Base-by-base conservation (phyloP, 2,329 filamentous ascomycete species). In the Aspergillus cejpii region DNA sequence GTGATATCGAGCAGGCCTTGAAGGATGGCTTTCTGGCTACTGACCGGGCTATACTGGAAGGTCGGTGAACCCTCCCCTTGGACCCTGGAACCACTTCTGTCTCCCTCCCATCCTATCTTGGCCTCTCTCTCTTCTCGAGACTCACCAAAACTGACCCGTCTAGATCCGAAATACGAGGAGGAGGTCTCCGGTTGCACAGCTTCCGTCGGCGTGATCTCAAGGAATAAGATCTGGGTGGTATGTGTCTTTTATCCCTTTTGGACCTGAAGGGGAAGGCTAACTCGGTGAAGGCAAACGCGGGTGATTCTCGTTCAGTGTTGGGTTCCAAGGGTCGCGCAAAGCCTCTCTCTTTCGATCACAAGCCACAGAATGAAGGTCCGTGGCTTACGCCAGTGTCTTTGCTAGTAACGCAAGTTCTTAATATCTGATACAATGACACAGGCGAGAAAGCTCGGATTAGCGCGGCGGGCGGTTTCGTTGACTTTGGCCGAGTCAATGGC, bases 141-240 rank as follows among this genome's bases (percentile, higher is more conserved):
- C 42, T 24, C 6, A 21, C n/a, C 19, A 44, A 38, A 41, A 60
- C 53, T 52, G 44, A 53, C 47, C 39, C 36, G 37, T 37, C 21
- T 69, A 98, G 92, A 98, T 71, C 88, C 92, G 54, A 87, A 86
- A 69, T 97, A 97, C 65, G 88, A 95, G 66, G 91, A 97, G 61
- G 92, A 98, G 70, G 90, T 97, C 45, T 98, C 92, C 50, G 92
- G 92, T 54, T 98, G 92, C 74, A 98, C 92, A 51, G 90, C 92
- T 42, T 92, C 92, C 41, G 91, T 95, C 56, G 84, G 85, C 56
- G 75, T 98, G 59, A 83, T 97, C 58, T 91, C 87, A 31, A 83
- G 84, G 60, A 84, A 92, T 67, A 95, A 94, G 72, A 90, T 98
- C 67, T 97, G 85, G 72, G 83, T 94, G 62, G 92, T 98, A 80